Base-by-base conservation (phyloP, 306 rosid genomes). In the Quercus mongolica region DNA sequence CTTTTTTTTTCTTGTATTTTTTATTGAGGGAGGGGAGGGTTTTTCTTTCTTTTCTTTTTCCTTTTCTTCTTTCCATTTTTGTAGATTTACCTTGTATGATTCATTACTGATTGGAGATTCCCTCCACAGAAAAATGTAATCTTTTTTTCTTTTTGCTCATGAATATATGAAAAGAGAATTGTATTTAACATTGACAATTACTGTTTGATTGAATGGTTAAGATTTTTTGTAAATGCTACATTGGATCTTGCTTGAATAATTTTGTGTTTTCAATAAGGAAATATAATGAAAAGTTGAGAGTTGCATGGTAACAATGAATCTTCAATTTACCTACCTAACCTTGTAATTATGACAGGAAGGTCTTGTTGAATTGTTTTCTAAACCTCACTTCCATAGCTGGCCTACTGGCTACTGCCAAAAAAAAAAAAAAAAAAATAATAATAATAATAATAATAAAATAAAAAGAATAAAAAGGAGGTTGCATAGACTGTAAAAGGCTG, bases 41-140 rank as follows among this genome's bases (percentile, higher is more conserved):
- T 7, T 82, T 58, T 62, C 76, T 57, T 41, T 38, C 41, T 46
- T 65, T 19, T 71, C 26, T 73, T 77, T 41, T 35, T 79, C 17
- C 1, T 49, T 49, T 12, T 49, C 54, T 49, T 49, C 54, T 49
- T 49, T 49, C 56, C 21, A 61, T 46, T 73, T 85, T 83, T 87
- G 93, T 91, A 90, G 94, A 81, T 83, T 76, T 83, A 35, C 78
- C 76, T 67, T 85, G 88, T 90, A 83, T 78, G 79, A 90, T 88
- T 90, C 86, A 71, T 88, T 81, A 71, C 64, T 78, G 78, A 80
- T 86, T 78, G 78, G 69, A 80, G 76, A 83, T 85, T 79, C 76
- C 77, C 56, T 81, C 79, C 85, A 77, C 68, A 78, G 56, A 23
- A 80, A 83, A 81, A 87, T 92, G 93, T 89, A 88, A 86, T 86